Evolutionary conservation across 352 stramenopile genomes (phyloP).

Genomic region (Phytophthora boehmeriae): DNA sequence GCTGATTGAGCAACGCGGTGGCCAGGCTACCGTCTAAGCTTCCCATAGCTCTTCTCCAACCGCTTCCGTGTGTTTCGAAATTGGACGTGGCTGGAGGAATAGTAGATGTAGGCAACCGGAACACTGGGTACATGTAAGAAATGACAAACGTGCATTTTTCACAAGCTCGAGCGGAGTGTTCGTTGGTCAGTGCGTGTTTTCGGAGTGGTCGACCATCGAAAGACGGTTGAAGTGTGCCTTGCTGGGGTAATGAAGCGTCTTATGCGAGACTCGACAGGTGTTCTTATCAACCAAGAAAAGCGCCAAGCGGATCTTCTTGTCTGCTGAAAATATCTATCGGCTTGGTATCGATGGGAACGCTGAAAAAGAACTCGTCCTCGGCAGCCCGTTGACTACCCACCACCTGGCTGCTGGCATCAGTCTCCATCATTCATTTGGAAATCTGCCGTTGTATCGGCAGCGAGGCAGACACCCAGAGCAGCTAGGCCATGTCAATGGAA

Average conservation of each 20-base stretch:
- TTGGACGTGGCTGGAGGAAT: slow-evolving; percentile 15
- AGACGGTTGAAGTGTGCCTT: too few relatives aligned
- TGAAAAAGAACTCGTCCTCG: slow-evolving; percentile 6
- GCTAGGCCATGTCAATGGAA: slow-evolving; percentile 20
- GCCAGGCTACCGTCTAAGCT: slow-evolving; percentile 79
- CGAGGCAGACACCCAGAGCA: not conserved
- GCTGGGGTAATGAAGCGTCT: not conserved
- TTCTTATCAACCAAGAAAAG: slow-evolving; percentile 2
- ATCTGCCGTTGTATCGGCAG: slow-evolving; percentile 22
- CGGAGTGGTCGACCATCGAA: too few relatives aligned
- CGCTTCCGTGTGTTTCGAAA: not conserved
- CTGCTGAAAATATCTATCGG: slow-evolving; percentile 1
- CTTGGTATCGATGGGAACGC: not conserved
- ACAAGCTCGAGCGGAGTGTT: slow-evolving; percentile 13
- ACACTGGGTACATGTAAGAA: slow-evolving; percentile 39
- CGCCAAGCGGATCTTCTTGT: not conserved
- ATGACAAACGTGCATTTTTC: slow-evolving; percentile 27
- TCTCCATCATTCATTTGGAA: slow-evolving; percentile 27
- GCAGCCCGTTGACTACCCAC: not conserved
- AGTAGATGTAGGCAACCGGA: slow-evolving; percentile 33
- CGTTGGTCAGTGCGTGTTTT: slow-evolving; percentile 11
- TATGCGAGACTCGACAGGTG: not conserved
- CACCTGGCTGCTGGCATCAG: slow-evolving; percentile 13
- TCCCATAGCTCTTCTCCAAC: slow-evolving; percentile 14
- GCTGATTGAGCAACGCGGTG: slow-evolving; percentile 86